Evolutionary conservation across 805 yeast species (phyloP), one percentile per base, ranked within the genome.

Genomic region (Spathaspora girioi): DNA sequence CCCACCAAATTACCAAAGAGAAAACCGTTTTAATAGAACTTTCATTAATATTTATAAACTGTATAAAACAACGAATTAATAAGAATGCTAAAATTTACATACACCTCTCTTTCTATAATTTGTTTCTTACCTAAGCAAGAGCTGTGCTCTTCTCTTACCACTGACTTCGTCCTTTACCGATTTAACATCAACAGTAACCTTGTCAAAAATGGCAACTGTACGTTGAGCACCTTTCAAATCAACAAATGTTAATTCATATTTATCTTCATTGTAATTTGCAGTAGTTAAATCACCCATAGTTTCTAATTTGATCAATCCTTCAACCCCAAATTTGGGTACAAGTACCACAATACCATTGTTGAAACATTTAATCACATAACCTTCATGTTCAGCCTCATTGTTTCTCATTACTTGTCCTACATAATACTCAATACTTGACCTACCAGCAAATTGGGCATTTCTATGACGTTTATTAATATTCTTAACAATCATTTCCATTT

Each of bases 391-490:
- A 38, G 87, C 75, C 62, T 89, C 91, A 59, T 84, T 85, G 64
- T 84, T 85, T 66, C 89, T 88, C 88, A 94, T 87, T 42, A 93
- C 97, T 73, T 94, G 98, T 8, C 99, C 99, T 47, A 94, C 99
- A 63, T 89, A 94, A 71, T 94, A 94, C 67, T 94, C 99, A 54
- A 94, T 89, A 65, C 96, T 88, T 18, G 99, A 97, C 65, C 99
- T 81, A 38, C 99, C 99, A 1, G 99, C 99, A 76, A 93, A 89
- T 71, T 94, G 99, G 0, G 99, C 99, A 66, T 94, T 94, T 70
- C 99, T 83, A 68, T 94, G 99, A 59, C 97, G 86, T 59, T 80
- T 84, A 74, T 94, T 94, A 64, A 94, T 92, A 65, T 94, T 94
- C 59, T 83, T 83, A 61, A 92, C 91, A 53, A 94, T 84, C 56